Conservation (phyloP, 2,329 filamentous ascomycete genomes). For the Parastagonospora avenae region DNA sequence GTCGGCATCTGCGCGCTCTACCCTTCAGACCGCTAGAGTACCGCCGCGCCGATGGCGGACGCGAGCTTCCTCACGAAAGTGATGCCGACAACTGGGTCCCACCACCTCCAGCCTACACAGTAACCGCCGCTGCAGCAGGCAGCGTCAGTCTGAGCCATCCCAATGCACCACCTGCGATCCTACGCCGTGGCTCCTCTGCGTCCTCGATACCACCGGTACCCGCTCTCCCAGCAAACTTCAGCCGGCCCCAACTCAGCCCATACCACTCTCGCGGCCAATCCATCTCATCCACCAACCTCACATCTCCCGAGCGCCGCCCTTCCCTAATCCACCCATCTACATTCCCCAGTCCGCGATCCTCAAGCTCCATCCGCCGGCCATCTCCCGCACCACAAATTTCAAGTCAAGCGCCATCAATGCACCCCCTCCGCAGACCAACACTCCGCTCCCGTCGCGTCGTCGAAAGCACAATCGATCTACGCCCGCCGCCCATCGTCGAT, state of each 20-base stretch:
- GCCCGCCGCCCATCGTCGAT: conserved; percentile 25
- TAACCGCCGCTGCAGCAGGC: conserved; percentile 56
- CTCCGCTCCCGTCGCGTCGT: conserved; percentile 17
- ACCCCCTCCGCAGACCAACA: conserved; percentile 14
- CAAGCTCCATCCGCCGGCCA: conserved; percentile 25
- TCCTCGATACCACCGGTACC: conserved; percentile 29
- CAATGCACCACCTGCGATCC: conserved; percentile 32
- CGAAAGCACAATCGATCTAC: conserved; percentile 27
- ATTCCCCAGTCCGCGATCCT: conserved; percentile 36
- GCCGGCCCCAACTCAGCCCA: conserved; percentile 24
- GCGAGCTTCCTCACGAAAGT: conserved; percentile 81
- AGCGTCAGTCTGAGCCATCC: conserved; percentile 46
- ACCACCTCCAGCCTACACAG: conserved; percentile 79
- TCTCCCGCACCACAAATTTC: conserved; percentile 11
- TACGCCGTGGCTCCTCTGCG: conserved; percentile 6
- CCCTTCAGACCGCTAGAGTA: conserved; percentile 64
- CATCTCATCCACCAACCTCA: conserved; percentile 32
- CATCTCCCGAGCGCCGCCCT: conserved; percentile 25
- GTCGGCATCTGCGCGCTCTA: conserved; percentile 66
- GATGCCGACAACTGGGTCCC: conserved; percentile 90
- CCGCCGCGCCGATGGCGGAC: conserved; percentile 70
- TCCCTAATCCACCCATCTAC: conserved; percentile 43
- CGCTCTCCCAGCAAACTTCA: conserved; percentile 26
- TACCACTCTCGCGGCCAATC: conserved; percentile 27
- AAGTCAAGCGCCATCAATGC: conserved; percentile 1